Evolutionary conservation across 768 basidiomycete species (phyloP).

Genomic region (Hysterangium stoloniferum): DNA sequence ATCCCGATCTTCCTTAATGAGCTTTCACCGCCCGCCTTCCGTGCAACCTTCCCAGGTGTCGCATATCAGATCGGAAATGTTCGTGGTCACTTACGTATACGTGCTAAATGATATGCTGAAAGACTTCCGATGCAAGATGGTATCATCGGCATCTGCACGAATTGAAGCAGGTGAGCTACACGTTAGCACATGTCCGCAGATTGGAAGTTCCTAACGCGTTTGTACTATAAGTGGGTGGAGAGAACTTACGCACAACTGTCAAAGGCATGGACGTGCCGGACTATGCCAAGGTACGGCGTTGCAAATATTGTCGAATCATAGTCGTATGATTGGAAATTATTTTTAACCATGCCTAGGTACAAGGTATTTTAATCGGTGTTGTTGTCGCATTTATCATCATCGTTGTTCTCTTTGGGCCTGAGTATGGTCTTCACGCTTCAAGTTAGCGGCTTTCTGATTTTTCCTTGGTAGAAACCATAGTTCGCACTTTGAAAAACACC

Average conservation of each 20-base stretch:
- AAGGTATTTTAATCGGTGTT: conserved; percentile 81
- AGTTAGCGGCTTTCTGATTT: background rate
- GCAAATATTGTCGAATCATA: background rate
- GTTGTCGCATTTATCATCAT: conserved; percentile 73
- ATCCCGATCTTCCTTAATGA: conserved; percentile 78
- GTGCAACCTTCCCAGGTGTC: conserved; percentile 81
- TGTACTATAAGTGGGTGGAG: conserved; percentile 44
- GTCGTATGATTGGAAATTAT: background rate
- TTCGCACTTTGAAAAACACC: conserved; percentile 77
- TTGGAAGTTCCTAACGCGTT: conserved; percentile 22
- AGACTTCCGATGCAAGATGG: conserved; percentile 31
- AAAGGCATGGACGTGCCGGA: conserved; percentile 40
- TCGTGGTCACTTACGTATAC: conserved; percentile 4
- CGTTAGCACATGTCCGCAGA: background rate
- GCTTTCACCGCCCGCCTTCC: conserved; percentile 81
- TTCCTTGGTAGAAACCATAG: conserved; percentile 54
- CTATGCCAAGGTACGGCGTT: conserved; percentile 53
- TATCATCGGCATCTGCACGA: conserved; percentile 68
- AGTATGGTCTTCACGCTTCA: conserved; percentile 33
- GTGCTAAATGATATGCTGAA: background rate
- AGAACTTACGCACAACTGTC: conserved; percentile 44
- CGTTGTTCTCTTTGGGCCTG: conserved; percentile 71
- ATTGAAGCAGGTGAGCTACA: conserved; percentile 58
- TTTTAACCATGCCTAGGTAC: conserved; percentile 22
- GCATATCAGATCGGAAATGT: conserved; percentile 78